Conservation (phyloP, 2,329 filamentous ascomycete species). For the Teratosphaeria zuluensis region DNA sequence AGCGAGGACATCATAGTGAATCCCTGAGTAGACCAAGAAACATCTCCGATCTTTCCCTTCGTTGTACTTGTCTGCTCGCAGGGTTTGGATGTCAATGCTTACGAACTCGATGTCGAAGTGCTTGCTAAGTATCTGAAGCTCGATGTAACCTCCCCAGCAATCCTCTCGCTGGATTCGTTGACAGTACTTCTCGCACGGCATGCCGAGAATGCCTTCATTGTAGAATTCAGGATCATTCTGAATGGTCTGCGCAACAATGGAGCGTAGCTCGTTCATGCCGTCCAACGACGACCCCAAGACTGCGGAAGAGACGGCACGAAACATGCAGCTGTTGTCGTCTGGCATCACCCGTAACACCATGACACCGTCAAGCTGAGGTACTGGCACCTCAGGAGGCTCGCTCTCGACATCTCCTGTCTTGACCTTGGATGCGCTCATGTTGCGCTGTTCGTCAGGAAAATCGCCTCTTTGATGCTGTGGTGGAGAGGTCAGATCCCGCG, state of each 20-base stretch:
- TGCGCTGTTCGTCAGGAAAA: slow-evolving; percentile 20
- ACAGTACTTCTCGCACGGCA: slow-evolving; percentile 63
- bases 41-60: slow-evolving; percentile 60
- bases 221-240: slow-evolving; percentile 63
- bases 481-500: slow-evolving; percentile 11
- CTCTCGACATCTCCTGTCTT: slow-evolving; percentile 37
- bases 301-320: slow-evolving; percentile 75
- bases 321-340: slow-evolving; percentile 91
- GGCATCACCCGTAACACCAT: slow-evolving; percentile 84
- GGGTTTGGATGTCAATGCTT: slow-evolving; percentile 67
- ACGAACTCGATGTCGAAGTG: slow-evolving; percentile 80
- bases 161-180: slow-evolving; percentile 69
- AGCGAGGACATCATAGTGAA: slow-evolving; percentile 87
- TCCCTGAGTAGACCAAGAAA: slow-evolving; percentile 80
- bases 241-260: slow-evolving; percentile 70
- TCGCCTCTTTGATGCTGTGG: slow-evolving; percentile 18
- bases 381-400: slow-evolving; percentile 53
- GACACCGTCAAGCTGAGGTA: slow-evolving; percentile 47
- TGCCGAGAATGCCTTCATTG: slow-evolving; percentile 65
- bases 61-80: slow-evolving; percentile 66
- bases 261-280: slow-evolving; percentile 62
- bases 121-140: slow-evolving; percentile 73
- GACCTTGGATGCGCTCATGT: slow-evolving; percentile 32
- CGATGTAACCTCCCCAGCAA: slow-evolving; percentile 86
- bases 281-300: slow-evolving; percentile 57